Evolutionary conservation across 129 eudicot genomes (phyloP).

Genomic region (Escallonia rubra): DNA sequence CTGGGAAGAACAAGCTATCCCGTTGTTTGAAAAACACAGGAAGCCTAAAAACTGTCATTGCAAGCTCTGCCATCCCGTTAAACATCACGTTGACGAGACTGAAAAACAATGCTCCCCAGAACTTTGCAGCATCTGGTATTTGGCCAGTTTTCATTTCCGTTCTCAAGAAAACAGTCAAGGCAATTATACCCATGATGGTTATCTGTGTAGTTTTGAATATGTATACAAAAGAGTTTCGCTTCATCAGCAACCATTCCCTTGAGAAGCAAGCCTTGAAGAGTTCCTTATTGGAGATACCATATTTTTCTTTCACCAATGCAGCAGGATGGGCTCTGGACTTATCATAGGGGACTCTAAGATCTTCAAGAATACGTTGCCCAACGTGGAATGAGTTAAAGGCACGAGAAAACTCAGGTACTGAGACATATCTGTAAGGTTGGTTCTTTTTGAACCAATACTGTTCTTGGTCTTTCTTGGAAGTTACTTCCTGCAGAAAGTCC

Average conservation of each 20-base stretch:
- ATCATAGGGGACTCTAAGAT: conserved; percentile 26
- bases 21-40: conserved; percentile 37
- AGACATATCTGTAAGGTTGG: conserved; percentile 20
- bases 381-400: conserved; percentile 28
- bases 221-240: conserved; percentile 24
- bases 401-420: conserved; percentile 20
- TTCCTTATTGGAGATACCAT: conserved; percentile 33
- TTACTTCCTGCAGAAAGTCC: conserved; percentile 35
- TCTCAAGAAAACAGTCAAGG: conserved; percentile 32
- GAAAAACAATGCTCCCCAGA: conserved; percentile 34
- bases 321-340: conserved; percentile 31
- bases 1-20: conserved; percentile 29
- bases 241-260: conserved; percentile 38
- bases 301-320: conserved; percentile 31
- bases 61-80: conserved; percentile 31
- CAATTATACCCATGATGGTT: conserved; percentile 29
- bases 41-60: conserved; percentile 34
- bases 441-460: conserved; percentile 32
- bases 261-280: conserved; percentile 35
- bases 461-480: conserved; percentile 39
- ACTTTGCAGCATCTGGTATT: conserved; percentile 12
- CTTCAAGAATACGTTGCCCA: conserved; percentile 17
- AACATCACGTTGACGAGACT: conserved; percentile 42
- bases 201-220: conserved; percentile 34
- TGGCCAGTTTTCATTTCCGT: conserved; percentile 28